phyloP scores from a whole-genome alignment of 1,284 basidiomycete species.

The Puccinia novopanici region DNA sequence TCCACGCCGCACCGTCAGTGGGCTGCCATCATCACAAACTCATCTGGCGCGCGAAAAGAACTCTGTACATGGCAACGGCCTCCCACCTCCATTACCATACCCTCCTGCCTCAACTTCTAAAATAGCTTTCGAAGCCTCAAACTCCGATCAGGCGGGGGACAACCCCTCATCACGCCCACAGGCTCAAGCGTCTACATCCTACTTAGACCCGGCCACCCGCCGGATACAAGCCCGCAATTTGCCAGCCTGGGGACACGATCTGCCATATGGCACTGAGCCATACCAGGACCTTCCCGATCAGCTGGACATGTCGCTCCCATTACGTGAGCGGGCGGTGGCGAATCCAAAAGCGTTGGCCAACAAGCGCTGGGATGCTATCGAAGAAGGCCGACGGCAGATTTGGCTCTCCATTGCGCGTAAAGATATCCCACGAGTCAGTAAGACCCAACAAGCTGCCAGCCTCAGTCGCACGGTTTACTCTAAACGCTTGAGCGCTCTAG shows the following conservation, averaged over 20 bases:
- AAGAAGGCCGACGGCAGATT: slow-evolving; percentile 58
- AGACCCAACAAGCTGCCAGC: slow-evolving; percentile 56
- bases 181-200: slow-evolving; percentile 1
- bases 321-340: slow-evolving; percentile 35
- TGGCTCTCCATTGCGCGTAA: slow-evolving; percentile 59
- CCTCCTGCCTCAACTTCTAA: slow-evolving; percentile 16
- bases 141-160: background rate
- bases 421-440: slow-evolving; percentile 59
- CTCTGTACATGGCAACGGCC: background rate
- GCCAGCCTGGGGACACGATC: slow-evolving; percentile 45
- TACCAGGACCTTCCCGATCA: slow-evolving; percentile 32
- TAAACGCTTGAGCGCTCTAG: slow-evolving; percentile 75
- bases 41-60: slow-evolving; percentile 17
- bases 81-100: background rate
- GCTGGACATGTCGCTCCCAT: slow-evolving; percentile 38
- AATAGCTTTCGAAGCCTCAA: background rate
- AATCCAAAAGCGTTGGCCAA: slow-evolving; percentile 50
- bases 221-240: slow-evolving; percentile 18
- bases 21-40: slow-evolving; percentile 22
- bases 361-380: slow-evolving; percentile 53
- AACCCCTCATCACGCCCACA: background rate
- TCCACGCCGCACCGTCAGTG: slow-evolving; percentile 18
- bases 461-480: slow-evolving; percentile 64
- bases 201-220: slow-evolving; percentile 32
- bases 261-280: slow-evolving; percentile 49